These are phyloP conservation scores for Quercus rubra DNA, from an alignment of 306 rosid species.

Conservation along the genomic window DNA sequence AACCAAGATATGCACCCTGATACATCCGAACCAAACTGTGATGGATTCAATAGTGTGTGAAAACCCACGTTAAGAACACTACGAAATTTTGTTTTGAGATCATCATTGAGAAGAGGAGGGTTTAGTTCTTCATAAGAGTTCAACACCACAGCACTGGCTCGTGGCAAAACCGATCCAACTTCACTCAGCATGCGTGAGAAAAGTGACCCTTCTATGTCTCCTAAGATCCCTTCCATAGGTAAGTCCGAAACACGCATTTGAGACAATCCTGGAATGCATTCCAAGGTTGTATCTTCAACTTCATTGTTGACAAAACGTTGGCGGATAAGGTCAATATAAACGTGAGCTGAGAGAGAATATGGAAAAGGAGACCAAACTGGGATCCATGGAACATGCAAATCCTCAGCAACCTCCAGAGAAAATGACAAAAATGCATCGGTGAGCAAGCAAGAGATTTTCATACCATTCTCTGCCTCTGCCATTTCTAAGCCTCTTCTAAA, in stretches of 20 bases:
- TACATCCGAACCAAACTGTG: slow-evolving; percentile 7
- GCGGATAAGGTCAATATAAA: slow-evolving; percentile 31
- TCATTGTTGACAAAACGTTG: background rate
- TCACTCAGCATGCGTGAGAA: slow-evolving; percentile 25
- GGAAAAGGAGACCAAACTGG: slow-evolving; percentile 33
- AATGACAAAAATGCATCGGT: slow-evolving; percentile 34
- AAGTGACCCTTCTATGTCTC: slow-evolving; percentile 11
- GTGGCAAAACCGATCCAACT: slow-evolving; percentile 25
- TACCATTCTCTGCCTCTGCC: slow-evolving; percentile 14
- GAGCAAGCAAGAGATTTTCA: slow-evolving; percentile 30
- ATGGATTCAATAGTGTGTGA: slow-evolving; percentile 11
- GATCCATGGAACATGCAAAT: slow-evolving; percentile 45
- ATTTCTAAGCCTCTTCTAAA: slow-evolving; percentile 14
- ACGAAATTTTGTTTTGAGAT: slow-evolving; percentile 30
- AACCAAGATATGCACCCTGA: slow-evolving; percentile 37
- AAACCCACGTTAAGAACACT: slow-evolving; percentile 36
- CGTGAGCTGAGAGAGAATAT: slow-evolving; percentile 26
- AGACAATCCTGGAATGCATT: slow-evolving; percentile 38
- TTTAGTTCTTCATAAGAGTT: slow-evolving; percentile 33
- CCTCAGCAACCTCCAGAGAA: slow-evolving; percentile 17
- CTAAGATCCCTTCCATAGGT: background rate
- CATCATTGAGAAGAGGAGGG: slow-evolving; percentile 15
- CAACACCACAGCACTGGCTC: slow-evolving; percentile 34
- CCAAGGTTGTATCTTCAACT: slow-evolving; percentile 7
- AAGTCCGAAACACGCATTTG: slow-evolving; percentile 29